Conservation (phyloP, 179 eudicot genomes). For the Actinidia arguta region DNA sequence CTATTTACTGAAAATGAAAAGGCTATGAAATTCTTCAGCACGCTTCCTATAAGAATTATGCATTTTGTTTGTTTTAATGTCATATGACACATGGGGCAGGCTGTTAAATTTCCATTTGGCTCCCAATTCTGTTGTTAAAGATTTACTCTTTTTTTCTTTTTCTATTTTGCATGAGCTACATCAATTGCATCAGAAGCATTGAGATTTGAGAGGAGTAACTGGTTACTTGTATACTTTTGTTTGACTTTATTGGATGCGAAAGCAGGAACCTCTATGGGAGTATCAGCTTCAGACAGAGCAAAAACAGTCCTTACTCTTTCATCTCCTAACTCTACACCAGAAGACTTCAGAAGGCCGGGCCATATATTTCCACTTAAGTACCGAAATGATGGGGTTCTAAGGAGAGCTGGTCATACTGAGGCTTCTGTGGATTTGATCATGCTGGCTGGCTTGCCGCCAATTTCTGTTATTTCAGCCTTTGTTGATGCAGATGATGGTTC, state of each 20-base stretch:
- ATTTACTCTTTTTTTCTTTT: not conserved
- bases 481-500: conserved; percentile 82
- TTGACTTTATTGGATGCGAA: conserved; percentile 65
- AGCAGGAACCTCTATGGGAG: conserved; percentile 78
- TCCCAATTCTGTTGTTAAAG: not conserved
- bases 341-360: conserved; percentile 86
- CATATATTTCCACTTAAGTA: conserved; percentile 96
- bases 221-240: not conserved
- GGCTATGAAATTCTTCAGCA: not conserved
- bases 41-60: not conserved
- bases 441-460: conserved; percentile 79
- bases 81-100: not conserved
- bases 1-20: not conserved
- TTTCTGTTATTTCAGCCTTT: conserved; percentile 76
- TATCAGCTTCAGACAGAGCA: conserved; percentile 93
- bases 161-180: not conserved
- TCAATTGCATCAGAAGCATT: too few species aligned
- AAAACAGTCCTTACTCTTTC: conserved; percentile 76
- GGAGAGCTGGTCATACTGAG: conserved; percentile 93
- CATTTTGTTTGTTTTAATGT: not conserved
- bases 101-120: not conserved
- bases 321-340: conserved; percentile 66
- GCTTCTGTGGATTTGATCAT: conserved; percentile 89
- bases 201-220: too few species aligned
- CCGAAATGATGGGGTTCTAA: conserved; percentile 80